Percentiles rank a stretch among this genome's conserved stretches.
These are phyloP conservation scores for Metschnikowia peoriensis DNA, from an alignment of 805 yeast species.

Conservation along the genomic window DNA sequence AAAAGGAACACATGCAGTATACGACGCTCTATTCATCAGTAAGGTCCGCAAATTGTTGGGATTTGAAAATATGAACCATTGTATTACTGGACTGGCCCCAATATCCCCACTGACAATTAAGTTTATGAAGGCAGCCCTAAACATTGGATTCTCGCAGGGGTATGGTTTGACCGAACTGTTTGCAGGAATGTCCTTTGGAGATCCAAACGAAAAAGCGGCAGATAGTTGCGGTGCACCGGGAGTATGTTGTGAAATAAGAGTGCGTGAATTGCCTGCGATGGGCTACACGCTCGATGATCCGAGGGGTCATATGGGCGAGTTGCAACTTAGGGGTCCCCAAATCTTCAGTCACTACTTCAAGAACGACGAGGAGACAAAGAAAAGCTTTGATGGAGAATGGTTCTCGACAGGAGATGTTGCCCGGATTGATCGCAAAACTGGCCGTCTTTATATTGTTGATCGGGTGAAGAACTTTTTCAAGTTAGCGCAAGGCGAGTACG, in stretches of 20 bases:
- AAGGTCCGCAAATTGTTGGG: conserved; percentile 30
- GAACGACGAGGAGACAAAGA: conserved; percentile 52
- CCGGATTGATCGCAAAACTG: conserved; percentile 27
- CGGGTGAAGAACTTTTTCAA: conserved; percentile 80
- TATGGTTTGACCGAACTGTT: conserved; percentile 70
- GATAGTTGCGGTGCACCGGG: conserved; percentile 68
- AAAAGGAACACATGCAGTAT: conserved; percentile 20
- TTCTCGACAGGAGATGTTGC: conserved; percentile 55
- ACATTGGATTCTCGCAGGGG: conserved; percentile 62
- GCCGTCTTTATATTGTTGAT: conserved; percentile 57
- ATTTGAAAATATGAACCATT: conserved; percentile 27
- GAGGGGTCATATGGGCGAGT: conserved; percentile 52
- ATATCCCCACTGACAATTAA: conserved; percentile 58
- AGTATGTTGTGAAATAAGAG: conserved; percentile 49
- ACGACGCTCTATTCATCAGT: conserved; percentile 14
- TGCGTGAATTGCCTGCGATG: conserved; percentile 64
- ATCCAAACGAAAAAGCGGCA: conserved; percentile 41
- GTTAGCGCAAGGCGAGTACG: conserved; percentile 52
- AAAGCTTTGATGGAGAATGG: conserved; percentile 51
- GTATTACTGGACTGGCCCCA: conserved; percentile 63
- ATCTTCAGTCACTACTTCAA: conserved; percentile 56
- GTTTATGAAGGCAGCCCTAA: conserved; percentile 62
- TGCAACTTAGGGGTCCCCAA: conserved; percentile 64
- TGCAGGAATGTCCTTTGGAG: conserved; percentile 49
- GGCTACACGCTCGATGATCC: conserved; percentile 32